Base-by-base conservation (phyloP, 345 rosid genomes). In the Moringa oleifera region DNA sequence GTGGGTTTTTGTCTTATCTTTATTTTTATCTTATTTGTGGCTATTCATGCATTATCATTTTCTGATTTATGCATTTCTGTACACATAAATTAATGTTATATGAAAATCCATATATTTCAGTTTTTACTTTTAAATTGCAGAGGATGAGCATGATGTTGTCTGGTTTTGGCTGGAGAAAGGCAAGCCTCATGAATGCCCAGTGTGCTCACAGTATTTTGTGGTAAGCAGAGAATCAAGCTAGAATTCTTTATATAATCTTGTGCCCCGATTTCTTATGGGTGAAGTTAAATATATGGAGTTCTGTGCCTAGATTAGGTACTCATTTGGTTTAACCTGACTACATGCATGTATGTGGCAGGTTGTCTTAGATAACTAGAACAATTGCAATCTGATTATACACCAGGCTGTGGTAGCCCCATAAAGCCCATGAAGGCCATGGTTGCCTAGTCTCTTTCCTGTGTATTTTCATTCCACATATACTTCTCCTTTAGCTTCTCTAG, bases 151-250 rank as follows among this genome's bases (percentile, higher is more conserved):
- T 63, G 90, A 87, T 56, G 87, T 87, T 57, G 87, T 85, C 53
- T 87, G 90, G 90, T 87, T 87, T 78, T 83, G 90, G 95, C 77
- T 85, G 81, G 77, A 79, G 83, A 83, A 87, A 68, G 86, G 80
- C 79, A 74, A 79, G 77, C 81, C 83, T 15, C 72, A 73, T 53
- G 88, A 85, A 57, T 87, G 95, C 63, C 85, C 87, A 20, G 90
- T 83, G 59, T 85, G 88, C 62, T 19, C 82, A 7, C 95, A 87
- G 65, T 69, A 85, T 71, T 87, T 87, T 69, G 81, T 76, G 79
- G 90, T 87, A 72, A 79, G 88, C 72, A 15, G 59, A 61, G 61
- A 16, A 41, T 41, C 12, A 41, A 37, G 24, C 69, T 73, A 49
- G 25, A 54, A 55, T 51, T 61, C 16, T 21, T 23, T 20, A 20